phyloP scores from a whole-genome alignment of 2,329 filamentous ascomycete species.

The Fusarium paranaense region DNA sequence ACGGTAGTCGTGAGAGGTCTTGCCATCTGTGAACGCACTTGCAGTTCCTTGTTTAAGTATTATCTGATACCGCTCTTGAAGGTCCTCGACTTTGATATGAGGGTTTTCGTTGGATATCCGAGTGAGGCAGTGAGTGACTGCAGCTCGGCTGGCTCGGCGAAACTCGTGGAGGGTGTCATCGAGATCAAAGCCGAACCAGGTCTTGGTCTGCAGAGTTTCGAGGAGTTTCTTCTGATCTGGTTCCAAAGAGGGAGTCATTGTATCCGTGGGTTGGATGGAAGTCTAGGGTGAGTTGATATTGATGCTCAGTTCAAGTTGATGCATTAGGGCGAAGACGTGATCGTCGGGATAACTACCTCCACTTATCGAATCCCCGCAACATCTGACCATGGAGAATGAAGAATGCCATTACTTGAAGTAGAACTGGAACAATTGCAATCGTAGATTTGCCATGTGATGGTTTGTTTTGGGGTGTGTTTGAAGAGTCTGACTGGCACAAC shows the following conservation, averaged over 20 bases:
- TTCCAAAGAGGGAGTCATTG: neutral
- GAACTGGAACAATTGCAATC: neutral
- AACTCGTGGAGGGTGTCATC: conserved; percentile 63
- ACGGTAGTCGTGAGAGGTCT: conserved; percentile 56
- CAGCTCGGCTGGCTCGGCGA: conserved; percentile 52
- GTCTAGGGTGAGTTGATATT: neutral
- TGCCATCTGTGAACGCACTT: conserved; percentile 57
- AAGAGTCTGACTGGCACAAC: neutral
- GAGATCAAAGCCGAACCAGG: conserved; percentile 60
- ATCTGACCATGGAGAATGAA: neutral
- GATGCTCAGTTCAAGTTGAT: neutral
- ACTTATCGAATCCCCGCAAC: neutral
- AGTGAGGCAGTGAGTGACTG: conserved; percentile 49
- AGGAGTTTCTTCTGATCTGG: neutral
- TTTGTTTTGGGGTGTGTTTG: neutral
- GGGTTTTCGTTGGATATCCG: conserved; percentile 37
- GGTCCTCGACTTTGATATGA: conserved; percentile 1
- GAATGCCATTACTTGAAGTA: too few species aligned
- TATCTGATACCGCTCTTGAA: conserved; percentile 45
- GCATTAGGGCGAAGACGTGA: neutral
- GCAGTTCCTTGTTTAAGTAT: conserved; percentile 51
- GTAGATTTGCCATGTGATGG: accelerated
- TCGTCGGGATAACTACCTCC: neutral
- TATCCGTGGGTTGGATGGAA: neutral
- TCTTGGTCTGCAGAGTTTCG: conserved; percentile 14